Evolutionary conservation across 192 early-diverging fungal genomes (phyloP).

Genomic region (Cladochytrium replicatum): DNA sequence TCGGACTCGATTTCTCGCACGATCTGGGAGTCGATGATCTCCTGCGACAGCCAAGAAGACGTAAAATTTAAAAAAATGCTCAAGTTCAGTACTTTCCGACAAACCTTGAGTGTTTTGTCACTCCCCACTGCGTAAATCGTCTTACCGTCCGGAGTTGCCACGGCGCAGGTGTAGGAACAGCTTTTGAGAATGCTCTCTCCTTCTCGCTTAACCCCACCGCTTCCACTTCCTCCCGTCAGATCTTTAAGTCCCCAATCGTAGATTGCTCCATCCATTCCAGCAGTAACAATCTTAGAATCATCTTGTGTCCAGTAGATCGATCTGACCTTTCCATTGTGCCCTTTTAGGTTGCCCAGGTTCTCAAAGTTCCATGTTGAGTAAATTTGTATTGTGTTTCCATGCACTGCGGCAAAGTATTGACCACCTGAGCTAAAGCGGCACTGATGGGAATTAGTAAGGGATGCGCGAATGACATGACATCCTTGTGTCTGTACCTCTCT

Average conservation of each 20-base stretch:
- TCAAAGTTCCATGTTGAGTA: constrained; percentile 55
- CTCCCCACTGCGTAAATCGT: constrained; percentile 46
- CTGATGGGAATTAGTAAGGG: neutral
- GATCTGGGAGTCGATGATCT: constrained; percentile 52
- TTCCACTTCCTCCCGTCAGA: constrained; percentile 24
- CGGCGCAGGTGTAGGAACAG: constrained; percentile 44
- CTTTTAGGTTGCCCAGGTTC: constrained; percentile 44
- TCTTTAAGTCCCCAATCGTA: constrained; percentile 49
- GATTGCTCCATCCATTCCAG: constrained; percentile 50
- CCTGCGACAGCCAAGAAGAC: constrained; percentile 11
- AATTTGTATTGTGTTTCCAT: constrained; percentile 50
- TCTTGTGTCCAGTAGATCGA: constrained; percentile 44
- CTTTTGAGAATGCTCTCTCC: constrained; percentile 49
- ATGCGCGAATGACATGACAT: neutral
- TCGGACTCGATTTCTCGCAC: constrained; percentile 41
- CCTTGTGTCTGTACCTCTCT: constrained; percentile 29
- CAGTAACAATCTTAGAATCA: constrained; percentile 43
- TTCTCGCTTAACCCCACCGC: constrained; percentile 38
- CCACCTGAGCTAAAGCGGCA: constrained; percentile 52
- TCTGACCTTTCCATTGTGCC: constrained; percentile 52
- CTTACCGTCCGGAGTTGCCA: constrained; percentile 37
- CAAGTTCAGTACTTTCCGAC: neutral
- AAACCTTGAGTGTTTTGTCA: constrained; percentile 48
- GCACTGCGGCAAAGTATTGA: constrained; percentile 50
- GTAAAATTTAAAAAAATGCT: neutral